Evolutionary conservation across 2,329 filamentous ascomycete species (phyloP), one percentile per base, ranked within the genome.

Genomic region (Cladobotryum mycophilum): DNA sequence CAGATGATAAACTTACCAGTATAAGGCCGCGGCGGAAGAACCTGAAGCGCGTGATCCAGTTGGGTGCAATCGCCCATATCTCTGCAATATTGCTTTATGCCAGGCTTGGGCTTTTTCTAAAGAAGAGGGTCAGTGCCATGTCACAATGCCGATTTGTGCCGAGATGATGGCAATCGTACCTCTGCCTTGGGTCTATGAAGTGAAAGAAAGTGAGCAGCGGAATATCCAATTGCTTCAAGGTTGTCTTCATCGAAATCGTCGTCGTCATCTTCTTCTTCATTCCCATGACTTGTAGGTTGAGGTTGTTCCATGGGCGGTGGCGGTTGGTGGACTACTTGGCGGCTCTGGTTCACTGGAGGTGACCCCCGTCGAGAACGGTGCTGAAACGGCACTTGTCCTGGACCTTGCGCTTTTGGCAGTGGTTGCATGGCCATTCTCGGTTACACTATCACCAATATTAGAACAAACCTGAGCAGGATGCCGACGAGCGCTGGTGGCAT

Each of bases 371-470:
- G n/a, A 53, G 48, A 17, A 51, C 34, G 4, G 48, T 45, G n/a
- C 25, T 41, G 25, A 70, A 70, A 38, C 60, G 60, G 49, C 68
- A 70, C 54, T 64, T 64, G 50, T 67, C 62, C 41, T 64, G 61
- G 25, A 70, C 66, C 49, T 70, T 68, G 54, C 68, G 67, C 51
- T 69, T 69, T 52, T 67, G 65, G 50, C 68, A 70, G 49, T 70
- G 68, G 45, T 65, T 66, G 49, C 68, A 70, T 7, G 68, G 68
- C 67, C 67, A 70, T 47, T 69, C 63, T 33, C 67, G 66, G 50
- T 68, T 68, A 59, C 68, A 70, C 68, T 70, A 41, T 17, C 2
- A 5, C n/a, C 13, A 7, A 34, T 36, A 18, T 45, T 50, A 45
- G 35, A 20, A 12, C 3, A 30, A 30, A 30, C 25, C 25, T 11